Evolutionary conservation across 2,329 filamentous ascomycete genomes (phyloP).

Genomic region (Lecanicillium sp.): DNA sequence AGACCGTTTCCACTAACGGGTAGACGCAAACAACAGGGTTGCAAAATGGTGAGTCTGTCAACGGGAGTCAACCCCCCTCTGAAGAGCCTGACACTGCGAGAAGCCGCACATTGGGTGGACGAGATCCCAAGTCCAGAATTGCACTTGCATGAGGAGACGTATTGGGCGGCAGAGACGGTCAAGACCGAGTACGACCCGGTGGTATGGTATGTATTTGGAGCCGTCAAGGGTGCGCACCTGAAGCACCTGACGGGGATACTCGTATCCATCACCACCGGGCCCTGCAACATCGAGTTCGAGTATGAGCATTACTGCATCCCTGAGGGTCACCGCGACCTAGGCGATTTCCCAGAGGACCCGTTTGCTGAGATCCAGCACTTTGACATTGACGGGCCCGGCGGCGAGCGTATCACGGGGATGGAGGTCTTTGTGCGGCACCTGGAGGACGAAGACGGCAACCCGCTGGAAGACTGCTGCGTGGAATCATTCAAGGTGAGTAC

Average conservation of each 20-base stretch:
- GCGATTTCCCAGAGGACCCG: neutral
- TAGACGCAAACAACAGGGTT: neutral
- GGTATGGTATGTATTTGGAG: neutral
- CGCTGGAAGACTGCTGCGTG: too few species aligned
- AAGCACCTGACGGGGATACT: neutral
- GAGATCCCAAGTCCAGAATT: neutral
- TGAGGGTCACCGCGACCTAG: neutral
- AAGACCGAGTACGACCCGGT: neutral
- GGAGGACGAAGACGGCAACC: neutral
- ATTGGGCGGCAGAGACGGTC: neutral
- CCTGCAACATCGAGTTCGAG: neutral
- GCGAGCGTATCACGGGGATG: neutral
- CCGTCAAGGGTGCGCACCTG: neutral
- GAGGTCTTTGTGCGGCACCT: neutral
- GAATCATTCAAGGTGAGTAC: slow-evolving; percentile 1
- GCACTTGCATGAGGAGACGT: neutral
- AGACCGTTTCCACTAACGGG: neutral
- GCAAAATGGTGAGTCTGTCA: neutral
- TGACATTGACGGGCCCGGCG: neutral
- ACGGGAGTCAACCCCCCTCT: too few species aligned
- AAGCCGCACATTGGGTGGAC: neutral
- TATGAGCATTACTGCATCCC: neutral
- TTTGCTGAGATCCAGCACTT: neutral
- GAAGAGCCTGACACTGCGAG: too few species aligned
- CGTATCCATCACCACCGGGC: neutral